These are phyloP conservation scores for Calonectria crousiana DNA, from an alignment of 2,329 filamentous ascomycete genomes.

Conservation along the genomic window DNA sequence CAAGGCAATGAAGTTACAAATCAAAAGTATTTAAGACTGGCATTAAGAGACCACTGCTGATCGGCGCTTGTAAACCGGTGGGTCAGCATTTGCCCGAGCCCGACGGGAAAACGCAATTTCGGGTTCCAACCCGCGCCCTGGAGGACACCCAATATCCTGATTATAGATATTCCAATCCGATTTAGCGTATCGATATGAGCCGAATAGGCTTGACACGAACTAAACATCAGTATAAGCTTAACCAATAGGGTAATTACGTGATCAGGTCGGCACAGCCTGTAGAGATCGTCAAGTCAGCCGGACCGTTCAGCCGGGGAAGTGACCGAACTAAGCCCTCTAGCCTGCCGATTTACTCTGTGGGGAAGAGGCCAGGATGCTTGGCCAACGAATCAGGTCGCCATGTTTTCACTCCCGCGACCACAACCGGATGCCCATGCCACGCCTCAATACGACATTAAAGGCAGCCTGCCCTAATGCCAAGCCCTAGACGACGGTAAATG, in stretches of 20 bases:
- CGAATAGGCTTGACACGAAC: neutral
- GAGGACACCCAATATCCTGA: neutral
- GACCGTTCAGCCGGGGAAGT: neutral
- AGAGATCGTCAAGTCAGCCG: neutral
- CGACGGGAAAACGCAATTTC: neutral
- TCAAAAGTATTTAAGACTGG: neutral
- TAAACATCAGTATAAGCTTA: neutral
- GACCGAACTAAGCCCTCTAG: neutral
- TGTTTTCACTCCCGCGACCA: neutral
- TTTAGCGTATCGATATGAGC: neutral
- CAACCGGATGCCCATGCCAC: neutral
- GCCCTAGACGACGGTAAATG: neutral
- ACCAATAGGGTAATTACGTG: neutral
- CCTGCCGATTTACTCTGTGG: neutral
- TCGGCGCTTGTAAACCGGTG: neutral
- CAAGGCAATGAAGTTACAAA: neutral
- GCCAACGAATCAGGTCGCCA: neutral
- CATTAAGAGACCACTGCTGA: neutral
- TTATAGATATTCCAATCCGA: neutral
- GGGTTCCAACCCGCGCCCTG: neutral
- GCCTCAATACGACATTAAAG: neutral
- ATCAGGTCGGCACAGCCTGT: neutral
- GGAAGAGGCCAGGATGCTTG: neutral
- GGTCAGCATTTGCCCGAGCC: slow-evolving; percentile 9
- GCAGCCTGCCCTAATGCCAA: neutral